phyloP scores from a whole-genome alignment of 805 yeast genomes.

The Blastobotrys muscicola region DNA sequence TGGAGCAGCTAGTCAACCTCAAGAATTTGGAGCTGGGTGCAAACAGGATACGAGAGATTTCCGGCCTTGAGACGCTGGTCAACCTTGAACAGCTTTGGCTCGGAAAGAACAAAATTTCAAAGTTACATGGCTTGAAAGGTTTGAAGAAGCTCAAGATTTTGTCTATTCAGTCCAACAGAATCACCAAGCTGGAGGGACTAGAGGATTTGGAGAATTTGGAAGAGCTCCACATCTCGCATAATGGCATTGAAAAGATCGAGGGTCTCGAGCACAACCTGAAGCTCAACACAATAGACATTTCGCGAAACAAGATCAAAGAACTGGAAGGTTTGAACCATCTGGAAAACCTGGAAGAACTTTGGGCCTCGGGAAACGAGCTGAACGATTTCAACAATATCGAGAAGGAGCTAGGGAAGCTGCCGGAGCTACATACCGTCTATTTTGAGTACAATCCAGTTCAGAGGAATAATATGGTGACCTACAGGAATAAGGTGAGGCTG shows the following conservation, averaged over 20 bases:
- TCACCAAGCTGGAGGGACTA: conserved; percentile 72
- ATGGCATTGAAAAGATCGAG: conserved; percentile 65
- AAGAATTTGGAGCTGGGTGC: conserved; percentile 85
- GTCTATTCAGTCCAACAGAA: conserved; percentile 80
- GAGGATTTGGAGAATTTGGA: conserved; percentile 63
- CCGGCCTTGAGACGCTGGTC: conserved; percentile 44
- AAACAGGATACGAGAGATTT: conserved; percentile 50
- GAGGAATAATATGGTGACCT: conserved; percentile 58
- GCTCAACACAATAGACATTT: conserved; percentile 67
- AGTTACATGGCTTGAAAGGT: conserved; percentile 50
- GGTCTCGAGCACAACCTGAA: conserved; percentile 63
- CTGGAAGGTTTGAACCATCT: conserved; percentile 61
- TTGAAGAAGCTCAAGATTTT: conserved; percentile 60
- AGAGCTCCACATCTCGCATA: conserved; percentile 83
- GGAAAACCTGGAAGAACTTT: conserved; percentile 70
- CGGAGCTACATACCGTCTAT: conserved; percentile 75
- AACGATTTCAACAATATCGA: conserved; percentile 61
- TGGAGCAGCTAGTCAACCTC: conserved; percentile 47
- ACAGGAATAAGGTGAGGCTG: conserved; percentile 72
- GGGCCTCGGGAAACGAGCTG: conserved; percentile 80
- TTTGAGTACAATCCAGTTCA: conserved; percentile 92
- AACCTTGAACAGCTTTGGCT: conserved; percentile 77
- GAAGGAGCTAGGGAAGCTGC: conserved; percentile 50
- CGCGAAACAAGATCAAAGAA: conserved; percentile 57
- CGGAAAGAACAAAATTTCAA: conserved; percentile 73